Evolutionary conservation across 2,329 filamentous ascomycete genomes (phyloP).

Genomic region (Neodidymelliopsis sp.): DNA sequence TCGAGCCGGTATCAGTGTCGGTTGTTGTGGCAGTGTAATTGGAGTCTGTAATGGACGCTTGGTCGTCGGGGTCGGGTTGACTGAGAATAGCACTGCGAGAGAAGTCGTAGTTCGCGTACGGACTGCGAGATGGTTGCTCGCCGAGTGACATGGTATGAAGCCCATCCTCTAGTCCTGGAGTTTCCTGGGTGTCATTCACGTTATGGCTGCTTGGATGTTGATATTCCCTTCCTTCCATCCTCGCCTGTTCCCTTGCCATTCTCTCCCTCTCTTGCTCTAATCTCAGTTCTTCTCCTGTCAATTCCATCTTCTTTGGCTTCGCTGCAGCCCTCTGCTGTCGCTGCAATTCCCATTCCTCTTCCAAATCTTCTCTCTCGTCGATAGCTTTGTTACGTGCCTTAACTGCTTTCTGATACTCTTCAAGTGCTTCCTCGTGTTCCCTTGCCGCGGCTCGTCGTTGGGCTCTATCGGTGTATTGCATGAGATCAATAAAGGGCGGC

Average conservation of each 20-base stretch:
- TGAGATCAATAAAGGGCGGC: constrained; percentile 64
- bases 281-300: constrained; percentile 28
- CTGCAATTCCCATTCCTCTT: constrained; percentile 54
- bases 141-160: constrained; percentile 33
- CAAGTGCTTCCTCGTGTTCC: constrained; percentile 68
- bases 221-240: constrained; percentile 26
- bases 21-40: constrained; percentile 30
- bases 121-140: constrained; percentile 16
- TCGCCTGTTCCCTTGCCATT: constrained; percentile 13
- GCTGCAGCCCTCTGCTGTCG: constrained; percentile 39
- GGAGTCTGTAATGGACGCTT: constrained; percentile 29
- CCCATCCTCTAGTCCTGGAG: constrained; percentile 28
- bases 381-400: constrained; percentile 72
- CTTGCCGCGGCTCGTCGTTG: constrained; percentile 73
- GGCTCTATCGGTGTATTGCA: constrained; percentile 68
- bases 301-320: constrained; percentile 24
- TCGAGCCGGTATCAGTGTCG: constrained; percentile 3
- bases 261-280: constrained; percentile 33
- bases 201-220: constrained; percentile 29
- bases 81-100: constrained; percentile 41
- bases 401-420: constrained; percentile 70
- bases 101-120: constrained; percentile 41
- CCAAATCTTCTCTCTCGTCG: constrained; percentile 67
- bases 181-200: constrained; percentile 18
- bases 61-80: constrained; percentile 35